A percentile compares a stretch with the other conserved stretches of the same genome.
Evolutionary conservation across 495 filamentous ascomycete genomes (phyloP).

Genomic region (Elasticomyces elasticus): DNA sequence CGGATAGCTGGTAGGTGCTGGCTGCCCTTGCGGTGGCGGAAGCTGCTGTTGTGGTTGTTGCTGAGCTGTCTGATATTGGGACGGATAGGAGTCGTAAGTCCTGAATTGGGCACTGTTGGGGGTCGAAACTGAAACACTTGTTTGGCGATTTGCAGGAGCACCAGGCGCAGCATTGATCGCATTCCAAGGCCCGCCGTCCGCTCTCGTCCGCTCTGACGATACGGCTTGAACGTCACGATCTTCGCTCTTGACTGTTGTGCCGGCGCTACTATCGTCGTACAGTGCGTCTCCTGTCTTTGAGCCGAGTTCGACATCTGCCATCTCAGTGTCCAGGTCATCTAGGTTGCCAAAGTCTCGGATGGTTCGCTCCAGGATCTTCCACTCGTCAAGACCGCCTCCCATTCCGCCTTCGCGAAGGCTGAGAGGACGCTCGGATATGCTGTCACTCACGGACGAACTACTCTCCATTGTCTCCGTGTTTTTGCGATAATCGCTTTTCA

Average conservation of each 20-base stretch:
- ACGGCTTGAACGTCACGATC: slow-evolving; percentile 11
- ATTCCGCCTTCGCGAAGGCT: slow-evolving; percentile 42
- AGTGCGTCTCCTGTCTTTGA: slow-evolving; percentile 12
- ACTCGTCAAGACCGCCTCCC: slow-evolving; percentile 63
- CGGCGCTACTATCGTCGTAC: slow-evolving; percentile 19
- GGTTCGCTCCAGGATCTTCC: slow-evolving; percentile 49
- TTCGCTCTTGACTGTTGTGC: slow-evolving; percentile 24
- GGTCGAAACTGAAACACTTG: slow-evolving; percentile 5
- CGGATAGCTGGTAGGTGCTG: not conserved
- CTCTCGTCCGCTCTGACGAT: slow-evolving; percentile 10
- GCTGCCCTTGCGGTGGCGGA: slow-evolving; percentile 1
- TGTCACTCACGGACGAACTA: slow-evolving; percentile 12
- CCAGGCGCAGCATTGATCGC: slow-evolving; percentile 26
- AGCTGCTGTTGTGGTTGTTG: not conserved
- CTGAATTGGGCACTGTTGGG: slow-evolving; percentile 13
- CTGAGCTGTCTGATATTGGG: slow-evolving; percentile 1
- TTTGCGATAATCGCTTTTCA: slow-evolving; percentile 24
- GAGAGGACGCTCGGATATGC: slow-evolving; percentile 33
- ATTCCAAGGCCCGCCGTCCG: slow-evolving; percentile 24
- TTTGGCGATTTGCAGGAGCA: slow-evolving; percentile 2
- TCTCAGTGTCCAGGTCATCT: slow-evolving; percentile 35
- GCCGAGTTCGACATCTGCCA: slow-evolving; percentile 17
- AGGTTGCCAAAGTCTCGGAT: slow-evolving; percentile 49
- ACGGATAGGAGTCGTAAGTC: slow-evolving; percentile 15
- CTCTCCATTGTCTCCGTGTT: slow-evolving; percentile 17